A percentile compares a stretch with the other conserved stretches of the same genome.
Evolutionary conservation across 140 eudicot genomes (phyloP).

Genomic region (Bidens hawaiensis): DNA sequence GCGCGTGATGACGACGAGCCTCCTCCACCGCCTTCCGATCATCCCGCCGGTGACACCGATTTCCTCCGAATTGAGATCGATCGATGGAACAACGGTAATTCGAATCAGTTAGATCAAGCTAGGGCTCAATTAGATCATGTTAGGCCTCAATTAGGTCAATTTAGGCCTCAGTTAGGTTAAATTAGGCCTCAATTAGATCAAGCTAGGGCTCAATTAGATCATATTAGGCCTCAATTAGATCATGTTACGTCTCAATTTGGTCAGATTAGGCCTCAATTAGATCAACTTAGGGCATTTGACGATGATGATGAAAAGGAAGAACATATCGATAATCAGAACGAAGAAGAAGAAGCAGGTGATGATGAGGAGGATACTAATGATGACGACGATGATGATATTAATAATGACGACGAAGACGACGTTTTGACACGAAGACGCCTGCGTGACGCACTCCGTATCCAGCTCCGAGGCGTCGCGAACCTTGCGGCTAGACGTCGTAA

Average conservation of each 20-base stretch:
- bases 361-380: conserved; percentile 15
- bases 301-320: not conserved
- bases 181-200: no score
- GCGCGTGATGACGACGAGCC: conserved; percentile 79
- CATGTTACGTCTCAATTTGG: no score
- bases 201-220: not conserved
- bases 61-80: conserved; percentile 67
- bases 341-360: conserved; percentile 26
- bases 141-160: no score
- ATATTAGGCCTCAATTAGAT: no score
- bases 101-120: not conserved
- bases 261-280: no score
- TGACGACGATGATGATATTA: conserved; percentile 7
- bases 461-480: conserved; percentile 54
- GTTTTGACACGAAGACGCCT: conserved; percentile 35
- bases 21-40: conserved; percentile 53
- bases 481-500: conserved; percentile 48
- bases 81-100: conserved; percentile 40
- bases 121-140: no score
- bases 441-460: conserved; percentile 51
- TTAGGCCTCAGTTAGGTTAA: no score
- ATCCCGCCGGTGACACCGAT: conserved; percentile 27
- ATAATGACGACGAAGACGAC: conserved; percentile 19
- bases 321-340: not conserved
- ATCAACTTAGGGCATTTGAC: not conserved